A percentile compares a stretch with the other conserved stretches of the same genome.
These are phyloP conservation scores for Thalassia testudinum DNA, from an alignment of 116 monocot species.

Conservation along the genomic window DNA sequence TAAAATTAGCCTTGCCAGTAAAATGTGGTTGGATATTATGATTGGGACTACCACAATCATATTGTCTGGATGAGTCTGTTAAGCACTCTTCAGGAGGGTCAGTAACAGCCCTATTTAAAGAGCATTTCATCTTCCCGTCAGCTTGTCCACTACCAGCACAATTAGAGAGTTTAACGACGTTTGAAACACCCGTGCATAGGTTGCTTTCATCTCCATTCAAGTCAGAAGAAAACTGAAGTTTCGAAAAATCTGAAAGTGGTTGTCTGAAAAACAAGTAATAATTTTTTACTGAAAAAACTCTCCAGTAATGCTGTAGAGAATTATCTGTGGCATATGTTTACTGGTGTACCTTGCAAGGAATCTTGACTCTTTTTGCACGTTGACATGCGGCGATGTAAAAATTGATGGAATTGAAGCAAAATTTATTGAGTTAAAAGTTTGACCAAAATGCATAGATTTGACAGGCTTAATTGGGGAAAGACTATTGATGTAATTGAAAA, in stretches of 20 bases:
- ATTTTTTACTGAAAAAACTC: background rate
- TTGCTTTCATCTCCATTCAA: slow-evolving; percentile 18
- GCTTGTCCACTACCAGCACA: slow-evolving; percentile 11
- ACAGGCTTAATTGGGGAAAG: slow-evolving; percentile 87
- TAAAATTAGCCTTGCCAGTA: slow-evolving; percentile 29
- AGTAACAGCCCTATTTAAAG: slow-evolving; percentile 25
- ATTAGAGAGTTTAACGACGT: slow-evolving; percentile 13
- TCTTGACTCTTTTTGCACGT: slow-evolving; percentile 46
- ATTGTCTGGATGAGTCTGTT: slow-evolving; percentile 14
- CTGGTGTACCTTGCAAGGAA: slow-evolving; percentile 45
- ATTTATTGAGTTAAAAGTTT: slow-evolving; percentile 47
- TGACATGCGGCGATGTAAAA: slow-evolving; percentile 74
- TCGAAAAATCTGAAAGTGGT: slow-evolving; percentile 28
- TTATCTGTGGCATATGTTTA: too few relatives aligned
- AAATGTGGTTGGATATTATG: slow-evolving; percentile 36
- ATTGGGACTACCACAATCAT: slow-evolving; percentile 58
- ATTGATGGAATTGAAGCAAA: slow-evolving; percentile 53
- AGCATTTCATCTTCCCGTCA: slow-evolving; percentile 18
- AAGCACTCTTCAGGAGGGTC: slow-evolving; percentile 32
- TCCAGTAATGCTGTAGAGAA: too few relatives aligned
- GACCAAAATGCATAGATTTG: slow-evolving; percentile 40
- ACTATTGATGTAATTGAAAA: slow-evolving; percentile 73
- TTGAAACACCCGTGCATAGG: slow-evolving; percentile 6
- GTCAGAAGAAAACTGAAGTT: slow-evolving; percentile 17
- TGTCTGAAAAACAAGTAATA: slow-evolving; percentile 21